A percentile compares a stretch with the other conserved stretches of the same genome.
Evolutionary conservation across 2,329 filamentous ascomycete species (phyloP).

Genomic region (Cercospora nicotianae): DNA sequence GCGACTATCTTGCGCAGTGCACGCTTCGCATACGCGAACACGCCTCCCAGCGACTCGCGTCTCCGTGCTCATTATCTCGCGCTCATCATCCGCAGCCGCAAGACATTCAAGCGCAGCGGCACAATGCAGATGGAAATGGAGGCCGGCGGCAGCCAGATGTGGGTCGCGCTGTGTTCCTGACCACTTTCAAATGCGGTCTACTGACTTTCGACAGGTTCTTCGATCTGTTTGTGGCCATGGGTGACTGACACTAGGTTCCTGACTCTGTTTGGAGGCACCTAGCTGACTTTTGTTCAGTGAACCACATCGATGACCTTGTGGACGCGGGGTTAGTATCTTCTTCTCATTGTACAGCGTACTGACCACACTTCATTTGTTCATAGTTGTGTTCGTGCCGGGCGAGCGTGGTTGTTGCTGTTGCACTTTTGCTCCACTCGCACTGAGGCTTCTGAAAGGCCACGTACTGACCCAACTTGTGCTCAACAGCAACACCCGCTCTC

Average conservation of each 20-base stretch:
- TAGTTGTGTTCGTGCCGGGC: conserved; percentile 1
- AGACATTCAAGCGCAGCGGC: conserved; percentile 96
- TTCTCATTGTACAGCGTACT: conserved; percentile 24
- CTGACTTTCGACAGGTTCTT: conserved; percentile 61
- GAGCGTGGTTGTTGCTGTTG: conserved; percentile 14
- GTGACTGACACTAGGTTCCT: background rate
- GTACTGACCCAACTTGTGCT: conserved; percentile 4
- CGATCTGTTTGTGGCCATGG: conserved; percentile 82
- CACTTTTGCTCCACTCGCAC: background rate
- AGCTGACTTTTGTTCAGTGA: conserved; percentile 41
- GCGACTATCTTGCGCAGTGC: conserved; percentile 88
- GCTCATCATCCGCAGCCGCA: conserved; percentile 93
- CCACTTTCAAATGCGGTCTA: background rate
- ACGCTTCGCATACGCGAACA: conserved; percentile 93
- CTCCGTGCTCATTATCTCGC: conserved; percentile 96
- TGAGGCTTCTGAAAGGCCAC: background rate
- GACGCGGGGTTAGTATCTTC: conserved; percentile 69
- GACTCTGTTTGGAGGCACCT: background rate
- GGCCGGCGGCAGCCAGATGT: conserved; percentile 75
- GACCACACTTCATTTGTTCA: conserved; percentile 4
- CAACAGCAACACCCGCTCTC: conserved; percentile 30
- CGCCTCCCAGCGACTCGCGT: conserved; percentile 85
- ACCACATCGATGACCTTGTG: conserved; percentile 94
- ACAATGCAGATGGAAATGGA: conserved; percentile 99
- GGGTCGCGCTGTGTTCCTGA: background rate